A percentile compares a stretch with the other conserved stretches of the same genome.
Evolutionary conservation across 805 yeast genomes (phyloP).

Genomic region (Candida verbasci): DNA sequence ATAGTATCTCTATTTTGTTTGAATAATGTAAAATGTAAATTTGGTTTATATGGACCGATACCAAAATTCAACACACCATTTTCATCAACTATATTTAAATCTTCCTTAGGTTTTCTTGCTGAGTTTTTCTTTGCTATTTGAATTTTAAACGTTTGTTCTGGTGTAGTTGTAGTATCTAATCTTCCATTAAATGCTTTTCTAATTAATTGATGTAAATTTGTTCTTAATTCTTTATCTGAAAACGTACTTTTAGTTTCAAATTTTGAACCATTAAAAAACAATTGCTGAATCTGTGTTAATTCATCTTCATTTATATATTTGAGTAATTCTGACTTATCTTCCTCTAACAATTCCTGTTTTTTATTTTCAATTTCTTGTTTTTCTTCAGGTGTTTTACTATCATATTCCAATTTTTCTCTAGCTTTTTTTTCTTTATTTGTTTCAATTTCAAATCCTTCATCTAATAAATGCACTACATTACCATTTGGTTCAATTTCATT

Average conservation of each 20-base stretch:
- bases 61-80: slow-evolving; percentile 63
- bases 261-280: slow-evolving; percentile 47
- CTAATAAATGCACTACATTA: slow-evolving; percentile 67
- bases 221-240: slow-evolving; percentile 68
- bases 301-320: slow-evolving; percentile 59
- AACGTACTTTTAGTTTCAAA: slow-evolving; percentile 56
- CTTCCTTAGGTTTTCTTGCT: slow-evolving; percentile 33
- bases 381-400: slow-evolving; percentile 28
- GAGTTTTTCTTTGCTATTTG: slow-evolving; percentile 46
- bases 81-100: slow-evolving; percentile 37
- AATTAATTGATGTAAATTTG: slow-evolving; percentile 70
- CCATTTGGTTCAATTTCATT: slow-evolving; percentile 75
- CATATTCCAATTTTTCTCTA: slow-evolving; percentile 31
- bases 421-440: slow-evolving; percentile 44
- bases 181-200: slow-evolving; percentile 69
- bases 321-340: slow-evolving; percentile 43
- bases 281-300: slow-evolving; percentile 48
- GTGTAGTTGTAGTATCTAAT: slow-evolving; percentile 76
- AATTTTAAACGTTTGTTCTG: slow-evolving; percentile 59
- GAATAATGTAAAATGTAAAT: slow-evolving; percentile 72
- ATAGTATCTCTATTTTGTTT: slow-evolving; percentile 96
- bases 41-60: slow-evolving; percentile 66
- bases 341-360: slow-evolving; percentile 27
- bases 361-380: slow-evolving; percentile 20
- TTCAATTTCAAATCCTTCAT: slow-evolving; percentile 57